phyloP scores from a whole-genome alignment of 768 basidiomycete genomes.

The Russula olivacea region DNA sequence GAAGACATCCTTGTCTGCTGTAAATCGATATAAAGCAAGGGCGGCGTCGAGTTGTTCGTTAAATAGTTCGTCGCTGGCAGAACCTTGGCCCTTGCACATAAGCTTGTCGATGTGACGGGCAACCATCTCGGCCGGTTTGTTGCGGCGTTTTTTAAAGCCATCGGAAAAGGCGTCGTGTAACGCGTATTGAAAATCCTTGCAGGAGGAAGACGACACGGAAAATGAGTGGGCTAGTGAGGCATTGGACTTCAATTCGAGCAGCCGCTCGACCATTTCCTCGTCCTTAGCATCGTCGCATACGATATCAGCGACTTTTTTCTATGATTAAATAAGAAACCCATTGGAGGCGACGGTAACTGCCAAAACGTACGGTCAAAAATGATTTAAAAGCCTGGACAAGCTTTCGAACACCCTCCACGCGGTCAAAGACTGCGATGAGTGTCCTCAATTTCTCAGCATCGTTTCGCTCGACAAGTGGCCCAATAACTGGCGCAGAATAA shows the following conservation, averaged over 20 bases:
- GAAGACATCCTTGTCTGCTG: constrained; percentile 92
- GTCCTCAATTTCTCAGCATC: constrained; percentile 40
- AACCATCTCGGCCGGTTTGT: constrained; percentile 88
- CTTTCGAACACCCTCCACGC: constrained; percentile 48
- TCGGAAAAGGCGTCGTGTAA: constrained; percentile 62
- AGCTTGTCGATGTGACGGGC: constrained; percentile 85
- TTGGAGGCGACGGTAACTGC: neutral
- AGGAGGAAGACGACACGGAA: constrained; percentile 42
- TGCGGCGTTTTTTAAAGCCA: constrained; percentile 70
- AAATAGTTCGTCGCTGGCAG: constrained; percentile 57
- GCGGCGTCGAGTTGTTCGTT: constrained; percentile 56
- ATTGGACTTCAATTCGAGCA: constrained; percentile 61
- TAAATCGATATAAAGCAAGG: constrained; percentile 74
- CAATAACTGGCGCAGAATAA: constrained; percentile 41
- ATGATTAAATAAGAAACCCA: neutral
- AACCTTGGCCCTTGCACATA: constrained; percentile 82
- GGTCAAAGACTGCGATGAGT: constrained; percentile 58
- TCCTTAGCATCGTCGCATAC: constrained; percentile 59
- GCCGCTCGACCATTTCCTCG: constrained; percentile 69
- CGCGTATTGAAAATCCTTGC: constrained; percentile 56
- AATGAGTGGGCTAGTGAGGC: constrained; percentile 45
- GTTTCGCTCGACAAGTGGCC: constrained; percentile 44
- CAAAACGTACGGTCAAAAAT: constrained; percentile 49
- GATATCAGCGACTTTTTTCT: constrained; percentile 57
- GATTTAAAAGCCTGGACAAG: constrained; percentile 58